A percentile compares a stretch with the other conserved stretches of the same genome.
These are phyloP conservation scores for Saccharomycopsis schoenii DNA, from an alignment of 805 yeast genomes.

Conservation along the genomic window DNA sequence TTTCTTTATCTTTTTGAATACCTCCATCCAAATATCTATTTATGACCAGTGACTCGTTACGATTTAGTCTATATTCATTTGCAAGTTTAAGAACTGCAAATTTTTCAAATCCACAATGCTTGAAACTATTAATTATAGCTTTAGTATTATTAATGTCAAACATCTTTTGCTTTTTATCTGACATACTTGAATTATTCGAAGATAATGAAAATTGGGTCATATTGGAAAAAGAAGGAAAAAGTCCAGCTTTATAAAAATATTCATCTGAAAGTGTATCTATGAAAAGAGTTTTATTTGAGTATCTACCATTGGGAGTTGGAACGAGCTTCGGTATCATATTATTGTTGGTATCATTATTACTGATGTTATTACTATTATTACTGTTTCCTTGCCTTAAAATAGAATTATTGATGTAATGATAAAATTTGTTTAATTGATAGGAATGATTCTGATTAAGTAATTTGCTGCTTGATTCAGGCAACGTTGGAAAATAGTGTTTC, in stretches of 20 bases:
- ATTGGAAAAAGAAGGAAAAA: conserved; percentile 16
- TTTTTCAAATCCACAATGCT: background rate
- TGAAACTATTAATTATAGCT: background rate
- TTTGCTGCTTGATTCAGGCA: conserved; percentile 37
- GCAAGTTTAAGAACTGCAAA: background rate
- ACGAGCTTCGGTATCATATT: background rate
- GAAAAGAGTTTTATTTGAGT: conserved; percentile 2
- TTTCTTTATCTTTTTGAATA: background rate
- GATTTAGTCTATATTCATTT: background rate
- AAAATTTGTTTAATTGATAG: background rate
- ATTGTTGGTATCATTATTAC: background rate
- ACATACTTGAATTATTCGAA: conserved; percentile 1
- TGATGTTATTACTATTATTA: background rate
- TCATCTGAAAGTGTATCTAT: conserved; percentile 16
- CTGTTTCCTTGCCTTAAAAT: conserved; percentile 25
- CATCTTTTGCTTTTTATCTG: background rate
- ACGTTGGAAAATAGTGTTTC: conserved; percentile 43
- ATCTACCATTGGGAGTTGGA: background rate
- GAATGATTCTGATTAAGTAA: conserved; percentile 1
- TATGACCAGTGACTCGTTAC: background rate
- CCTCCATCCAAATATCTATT: background rate
- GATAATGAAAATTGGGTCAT: conserved; percentile 2
- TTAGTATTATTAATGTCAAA: background rate
- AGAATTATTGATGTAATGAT: conserved; percentile 28
- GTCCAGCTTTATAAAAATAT: conserved; percentile 9